Evolutionary conservation across 140 eudicot species (phyloP).

Genomic region (Anethum foeniculum): DNA sequence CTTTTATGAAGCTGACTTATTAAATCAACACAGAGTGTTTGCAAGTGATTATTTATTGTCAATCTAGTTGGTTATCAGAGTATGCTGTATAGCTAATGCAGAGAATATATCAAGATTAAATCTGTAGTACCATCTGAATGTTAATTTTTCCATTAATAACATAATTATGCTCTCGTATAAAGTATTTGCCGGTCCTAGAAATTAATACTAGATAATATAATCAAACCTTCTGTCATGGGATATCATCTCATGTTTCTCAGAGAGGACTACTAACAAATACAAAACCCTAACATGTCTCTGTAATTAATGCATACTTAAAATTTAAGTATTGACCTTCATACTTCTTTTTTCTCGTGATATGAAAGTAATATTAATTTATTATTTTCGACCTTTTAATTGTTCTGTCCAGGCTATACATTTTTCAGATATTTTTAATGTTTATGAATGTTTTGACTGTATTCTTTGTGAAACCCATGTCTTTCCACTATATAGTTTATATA

Average conservation of each 20-base stretch:
- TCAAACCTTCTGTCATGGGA: not conserved
- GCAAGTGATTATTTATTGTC: not conserved
- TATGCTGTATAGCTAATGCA: not conserved
- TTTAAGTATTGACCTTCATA: not conserved
- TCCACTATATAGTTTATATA: not conserved
- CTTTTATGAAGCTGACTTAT: not conserved
- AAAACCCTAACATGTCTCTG: not conserved
- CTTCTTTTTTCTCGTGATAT: not conserved
- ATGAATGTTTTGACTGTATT: not conserved
- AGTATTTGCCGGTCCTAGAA: not conserved
- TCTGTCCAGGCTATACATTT: not conserved
- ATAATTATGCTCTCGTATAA: not conserved
- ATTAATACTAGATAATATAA: not conserved
- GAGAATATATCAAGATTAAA: not conserved
- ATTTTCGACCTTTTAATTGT: not conserved
- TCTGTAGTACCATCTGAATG: not conserved
- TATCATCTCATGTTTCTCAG: not conserved
- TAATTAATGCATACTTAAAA: not conserved
- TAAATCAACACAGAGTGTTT: not conserved
- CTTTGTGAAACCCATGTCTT: not conserved
- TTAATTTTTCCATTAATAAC: not conserved
- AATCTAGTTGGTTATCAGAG: not conserved
- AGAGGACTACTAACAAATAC: not conserved
- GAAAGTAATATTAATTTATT: not conserved
- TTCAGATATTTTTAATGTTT: not conserved